Conservation (phyloP, 805 yeast species). For the Cyberlindnera bimundalis region DNA sequence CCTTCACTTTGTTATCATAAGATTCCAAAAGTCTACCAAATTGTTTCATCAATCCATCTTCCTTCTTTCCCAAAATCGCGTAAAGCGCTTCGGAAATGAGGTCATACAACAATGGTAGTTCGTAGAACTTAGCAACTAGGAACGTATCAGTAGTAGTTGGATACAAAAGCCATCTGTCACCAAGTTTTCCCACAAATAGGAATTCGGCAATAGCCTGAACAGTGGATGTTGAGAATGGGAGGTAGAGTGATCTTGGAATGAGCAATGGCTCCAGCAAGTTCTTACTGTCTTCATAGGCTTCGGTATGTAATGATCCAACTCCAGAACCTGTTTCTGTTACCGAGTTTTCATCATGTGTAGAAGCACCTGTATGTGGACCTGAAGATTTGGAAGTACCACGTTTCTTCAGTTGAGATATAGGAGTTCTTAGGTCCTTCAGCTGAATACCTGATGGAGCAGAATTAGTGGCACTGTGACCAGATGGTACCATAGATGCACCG, state of each 20-base stretch:
- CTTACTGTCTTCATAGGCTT: conserved; percentile 17
- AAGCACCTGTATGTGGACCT: conserved; percentile 7
- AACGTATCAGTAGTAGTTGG: conserved; percentile 68
- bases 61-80: conserved; percentile 68
- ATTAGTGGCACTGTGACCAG: background rate
- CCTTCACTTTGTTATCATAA: conserved; percentile 24
- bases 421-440: conserved; percentile 21
- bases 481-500: conserved; percentile 18
- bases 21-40: conserved; percentile 27
- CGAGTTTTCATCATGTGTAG: conserved; percentile 18
- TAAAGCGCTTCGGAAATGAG: conserved; percentile 65
- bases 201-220: conserved; percentile 68
- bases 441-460: conserved; percentile 12
- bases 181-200: conserved; percentile 76
- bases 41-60: conserved; percentile 38
- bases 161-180: conserved; percentile 66
- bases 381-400: conserved; percentile 22
- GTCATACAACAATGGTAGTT: conserved; percentile 67
- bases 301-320: conserved; percentile 15
- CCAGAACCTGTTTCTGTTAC: conserved; percentile 15
- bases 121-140: conserved; percentile 59
- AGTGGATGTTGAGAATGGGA: conserved; percentile 63
- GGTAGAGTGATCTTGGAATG: conserved; percentile 63
- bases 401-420: conserved; percentile 17
- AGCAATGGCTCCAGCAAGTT: conserved; percentile 52